Evolutionary conservation across 371 early-diverging fungal species (phyloP).

Genomic region (Quaeritorhiza haematococci): DNA sequence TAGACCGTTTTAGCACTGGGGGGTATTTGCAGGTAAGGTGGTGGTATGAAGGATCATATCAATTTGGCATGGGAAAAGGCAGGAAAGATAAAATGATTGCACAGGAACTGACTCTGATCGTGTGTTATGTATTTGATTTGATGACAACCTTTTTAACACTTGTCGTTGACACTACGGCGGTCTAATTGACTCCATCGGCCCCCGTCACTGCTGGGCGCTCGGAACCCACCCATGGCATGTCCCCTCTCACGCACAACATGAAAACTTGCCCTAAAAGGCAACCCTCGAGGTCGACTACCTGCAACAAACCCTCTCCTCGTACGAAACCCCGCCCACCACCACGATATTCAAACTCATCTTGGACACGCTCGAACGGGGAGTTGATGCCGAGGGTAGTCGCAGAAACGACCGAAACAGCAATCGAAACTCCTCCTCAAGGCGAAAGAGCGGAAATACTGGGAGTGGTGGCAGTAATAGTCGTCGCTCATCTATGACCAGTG

Average conservation of each 20-base stretch:
- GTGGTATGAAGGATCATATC: background rate
- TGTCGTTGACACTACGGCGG: background rate
- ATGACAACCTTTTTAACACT: background rate
- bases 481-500: too few species aligned
- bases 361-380: conserved; percentile 61
- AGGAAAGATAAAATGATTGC: too few species aligned
- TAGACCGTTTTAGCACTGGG: conserved; percentile 80
- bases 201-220: too few species aligned
- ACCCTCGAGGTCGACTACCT: conserved; percentile 82
- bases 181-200: background rate
- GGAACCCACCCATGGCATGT: too few species aligned
- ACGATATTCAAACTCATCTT: conserved; percentile 62
- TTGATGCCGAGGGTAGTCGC: conserved; percentile 51
- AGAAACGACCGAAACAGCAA: conserved; percentile 20
- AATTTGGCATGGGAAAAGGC: too few species aligned
- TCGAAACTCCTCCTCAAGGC: background rate
- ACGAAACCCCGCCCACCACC: conserved; percentile 56
- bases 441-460: conserved; percentile 4
- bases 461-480: background rate
- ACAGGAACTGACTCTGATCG: too few species aligned
- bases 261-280: conserved; percentile 51
- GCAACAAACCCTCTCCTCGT: conserved; percentile 70
- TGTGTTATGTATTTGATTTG: background rate
- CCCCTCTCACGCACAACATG: too few species aligned
- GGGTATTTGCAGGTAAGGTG: conserved; percentile 76